Base-by-base conservation (phyloP, 768 basidiomycete species). In the Auricularia sp. region DNA sequence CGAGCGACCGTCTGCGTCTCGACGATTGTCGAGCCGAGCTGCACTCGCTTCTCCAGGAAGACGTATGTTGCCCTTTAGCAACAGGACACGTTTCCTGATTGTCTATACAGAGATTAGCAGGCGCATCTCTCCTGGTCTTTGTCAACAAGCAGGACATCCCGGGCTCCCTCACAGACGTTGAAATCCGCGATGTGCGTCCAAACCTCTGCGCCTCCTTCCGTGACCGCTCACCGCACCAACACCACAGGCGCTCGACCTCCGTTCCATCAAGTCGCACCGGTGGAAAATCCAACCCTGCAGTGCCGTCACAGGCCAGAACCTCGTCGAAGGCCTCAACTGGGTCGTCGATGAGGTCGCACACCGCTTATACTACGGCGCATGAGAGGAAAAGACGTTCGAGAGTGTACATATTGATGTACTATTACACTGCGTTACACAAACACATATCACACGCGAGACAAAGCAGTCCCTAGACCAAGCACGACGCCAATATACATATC, bases 131-230 rank as follows among this genome's bases (percentile, higher is more conserved):
- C 61, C 84, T 98, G 43, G 87, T 98, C 63, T 91, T 98, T 72
- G 97, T 97, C 35, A 99, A 99, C 77, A 99, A 99, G 76, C 95
- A 97, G 73, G 97, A 99, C 77, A 84, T 98, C 64, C 83, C 83
- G 65, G 91, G 93, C 61, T 89, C 93, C 0, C 85, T 98, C 86
- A 83, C 84, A 36, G 83, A 87, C 66, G 73, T 76, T 36, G 93
- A 97, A 77, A 97, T 98, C 68, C 81, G 86, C 66, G 81, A 91
- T 72, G 95, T 91, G 74, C 74, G 88, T 79, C 56, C 18, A 21
- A 39, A 60, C 36, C 58, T 16, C 34, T 5, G 29, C 29, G 34
- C 36, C 36, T 29, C 63, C 11, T 56, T 51, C n/a, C 44, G 11
- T 53, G 29, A 23, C 44, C 36, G 59, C 66, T 42, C 64, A 23